Conservation (phyloP, 768 basidiomycete species). For the Tephrocybe sp. region DNA sequence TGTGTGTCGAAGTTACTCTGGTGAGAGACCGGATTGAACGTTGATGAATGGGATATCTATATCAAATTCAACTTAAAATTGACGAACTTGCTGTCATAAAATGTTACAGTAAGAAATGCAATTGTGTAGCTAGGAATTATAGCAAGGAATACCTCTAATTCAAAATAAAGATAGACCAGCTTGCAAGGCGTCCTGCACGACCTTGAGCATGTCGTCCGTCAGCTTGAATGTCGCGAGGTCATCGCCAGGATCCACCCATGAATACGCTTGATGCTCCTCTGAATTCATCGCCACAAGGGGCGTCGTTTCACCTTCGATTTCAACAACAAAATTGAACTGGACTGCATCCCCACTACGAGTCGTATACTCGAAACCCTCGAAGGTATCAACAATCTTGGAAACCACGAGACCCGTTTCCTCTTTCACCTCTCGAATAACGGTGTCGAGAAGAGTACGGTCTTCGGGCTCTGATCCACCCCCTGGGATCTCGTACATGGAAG, state of each 20-base stretch:
- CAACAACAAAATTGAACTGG: slow-evolving; percentile 2
- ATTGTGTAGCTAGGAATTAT: too few species aligned
- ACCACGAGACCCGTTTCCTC: not conserved
- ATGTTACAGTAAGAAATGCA: too few species aligned
- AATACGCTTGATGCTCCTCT: not conserved
- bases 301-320: not conserved
- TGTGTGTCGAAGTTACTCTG: too few species aligned
- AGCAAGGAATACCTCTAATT: not conserved
- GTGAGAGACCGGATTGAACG: too few species aligned
- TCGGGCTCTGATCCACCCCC: not conserved
- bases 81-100: too few species aligned
- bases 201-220: not conserved
- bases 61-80: too few species aligned
- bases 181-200: not conserved
- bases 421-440: not conserved
- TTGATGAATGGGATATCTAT: too few species aligned
- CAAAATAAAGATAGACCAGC: not conserved
- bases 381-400: not conserved
- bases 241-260: not conserved
- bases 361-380: not conserved
- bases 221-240: not conserved
- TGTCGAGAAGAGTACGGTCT: not conserved
- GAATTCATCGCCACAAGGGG: not conserved
- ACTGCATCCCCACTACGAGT: not conserved
- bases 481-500: slow-evolving; percentile 1